A percentile compares a stretch with the other conserved stretches of the same genome.
phyloP scores from a whole-genome alignment of 1,139 yeast genomes.

The Pichia cactophila region DNA sequence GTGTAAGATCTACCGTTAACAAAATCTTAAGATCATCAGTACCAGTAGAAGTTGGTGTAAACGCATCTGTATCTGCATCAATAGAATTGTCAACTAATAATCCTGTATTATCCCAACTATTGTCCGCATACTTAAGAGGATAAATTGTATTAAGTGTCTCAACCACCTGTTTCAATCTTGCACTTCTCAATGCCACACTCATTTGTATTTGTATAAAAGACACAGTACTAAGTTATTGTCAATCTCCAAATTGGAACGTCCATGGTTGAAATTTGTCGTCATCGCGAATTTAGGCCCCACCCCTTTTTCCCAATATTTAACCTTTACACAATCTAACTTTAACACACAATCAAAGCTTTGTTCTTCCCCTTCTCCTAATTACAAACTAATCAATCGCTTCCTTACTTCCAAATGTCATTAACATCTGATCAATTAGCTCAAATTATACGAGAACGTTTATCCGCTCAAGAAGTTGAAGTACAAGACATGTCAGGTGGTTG shows the following conservation, averaged over 20 bases:
- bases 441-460: constrained; percentile 43
- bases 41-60: constrained; percentile 4
- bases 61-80: constrained; percentile 5
- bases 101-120: constrained; percentile 92
- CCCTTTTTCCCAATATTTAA: too few relatives aligned
- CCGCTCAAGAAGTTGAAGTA: constrained; percentile 51
- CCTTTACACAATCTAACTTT: too few relatives aligned
- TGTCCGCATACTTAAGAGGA: constrained; percentile 49
- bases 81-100: constrained; percentile 56
- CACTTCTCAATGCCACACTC: constrained; percentile 2
- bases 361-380: too few relatives aligned
- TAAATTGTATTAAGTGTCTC: constrained; percentile 35
- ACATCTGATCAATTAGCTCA: constrained; percentile 41
- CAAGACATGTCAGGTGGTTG: constrained; percentile 77
- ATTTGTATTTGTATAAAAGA: neutral
- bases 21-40: constrained; percentile 38
- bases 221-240: too few relatives aligned
- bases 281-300: too few relatives aligned
- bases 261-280: too few relatives aligned
- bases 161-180: constrained; percentile 2
- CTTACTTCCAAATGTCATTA: neutral
- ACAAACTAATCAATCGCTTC: neutral
- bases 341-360: too few relatives aligned
- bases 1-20: constrained; percentile 79
- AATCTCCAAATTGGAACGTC: neutral